Percentiles rank a stretch among this genome's conserved stretches.
Evolutionary conservation across 176 grass and related monocot genomes (phyloP).

Genomic region (Oryza glaberrima): DNA sequence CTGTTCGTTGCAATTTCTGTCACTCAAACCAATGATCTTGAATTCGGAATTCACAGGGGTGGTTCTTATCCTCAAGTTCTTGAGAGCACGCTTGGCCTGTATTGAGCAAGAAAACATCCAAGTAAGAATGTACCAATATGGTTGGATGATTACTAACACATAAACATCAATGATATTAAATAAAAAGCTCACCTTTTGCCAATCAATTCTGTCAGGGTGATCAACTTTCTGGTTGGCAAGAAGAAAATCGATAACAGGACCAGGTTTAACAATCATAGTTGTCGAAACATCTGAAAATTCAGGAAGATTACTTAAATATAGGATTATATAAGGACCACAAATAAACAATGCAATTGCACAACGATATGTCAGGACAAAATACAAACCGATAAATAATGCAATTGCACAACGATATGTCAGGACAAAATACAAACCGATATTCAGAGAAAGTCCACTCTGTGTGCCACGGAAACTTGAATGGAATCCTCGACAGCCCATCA

Average conservation of each 20-base stretch:
- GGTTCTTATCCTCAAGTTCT: slow-evolving; percentile 70
- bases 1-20: slow-evolving; percentile 67
- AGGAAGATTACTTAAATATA: slow-evolving; percentile 7
- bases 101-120: slow-evolving; percentile 17
- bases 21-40: slow-evolving; percentile 88
- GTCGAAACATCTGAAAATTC: slow-evolving; percentile 80
- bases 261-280: slow-evolving; percentile 91
- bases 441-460: slow-evolving; percentile 77
- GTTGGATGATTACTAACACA: not conserved
- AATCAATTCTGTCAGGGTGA: slow-evolving; percentile 65
- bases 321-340: not conserved
- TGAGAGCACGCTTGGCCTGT: slow-evolving; percentile 67
- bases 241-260: slow-evolving; percentile 87
- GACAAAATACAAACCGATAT: slow-evolving; percentile 50
- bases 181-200: slow-evolving; percentile 57
- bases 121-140: slow-evolving; percentile 14
- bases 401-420: not conserved
- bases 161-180: slow-evolving; percentile 18
- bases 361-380: not conserved
- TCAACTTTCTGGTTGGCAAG: slow-evolving; percentile 73
- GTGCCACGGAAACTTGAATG: slow-evolving; percentile 84
- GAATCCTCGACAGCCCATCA: slow-evolving; percentile 82
- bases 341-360: not conserved
- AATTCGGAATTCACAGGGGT: slow-evolving; percentile 63
- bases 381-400: not conserved